A percentile compares a stretch with the other conserved stretches of the same genome.
Evolutionary conservation across 2,329 filamentous ascomycete species (phyloP).

Genomic region (Teratosphaeria viscida): DNA sequence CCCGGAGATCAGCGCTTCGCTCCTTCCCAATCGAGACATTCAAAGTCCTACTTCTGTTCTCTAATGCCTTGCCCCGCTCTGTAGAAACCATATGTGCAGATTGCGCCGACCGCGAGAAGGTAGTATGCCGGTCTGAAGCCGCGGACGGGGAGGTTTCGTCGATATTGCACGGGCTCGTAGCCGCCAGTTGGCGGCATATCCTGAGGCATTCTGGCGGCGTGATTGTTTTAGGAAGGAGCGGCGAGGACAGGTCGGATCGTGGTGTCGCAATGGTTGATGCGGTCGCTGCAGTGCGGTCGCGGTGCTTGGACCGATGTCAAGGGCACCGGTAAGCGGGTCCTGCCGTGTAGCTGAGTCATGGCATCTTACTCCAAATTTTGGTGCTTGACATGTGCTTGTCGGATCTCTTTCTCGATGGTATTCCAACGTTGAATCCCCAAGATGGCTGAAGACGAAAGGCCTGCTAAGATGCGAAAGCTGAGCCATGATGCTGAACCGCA

Average conservation of each 20-base stretch:
- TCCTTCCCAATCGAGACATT: neutral
- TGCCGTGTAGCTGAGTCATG: neutral
- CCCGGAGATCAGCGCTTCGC: neutral
- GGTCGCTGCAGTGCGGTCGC: neutral
- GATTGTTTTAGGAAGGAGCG: neutral
- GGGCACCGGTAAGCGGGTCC: neutral
- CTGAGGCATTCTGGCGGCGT: constrained; percentile 63
- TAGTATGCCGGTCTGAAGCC: constrained; percentile 79
- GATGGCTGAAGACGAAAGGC: constrained; percentile 49
- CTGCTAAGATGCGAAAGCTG: constrained; percentile 45
- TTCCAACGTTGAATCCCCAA: constrained; percentile 1
- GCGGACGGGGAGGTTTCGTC: constrained; percentile 85
- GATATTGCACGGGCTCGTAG: constrained; percentile 95
- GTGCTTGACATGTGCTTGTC: neutral
- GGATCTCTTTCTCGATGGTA: neutral
- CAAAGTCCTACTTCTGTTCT: constrained; percentile 68
- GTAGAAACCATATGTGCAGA: constrained; percentile 90
- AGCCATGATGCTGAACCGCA: constrained; percentile 16
- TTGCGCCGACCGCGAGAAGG: constrained; percentile 61
- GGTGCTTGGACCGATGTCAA: neutral
- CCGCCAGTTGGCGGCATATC: constrained; percentile 93
- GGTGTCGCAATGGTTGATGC: neutral
- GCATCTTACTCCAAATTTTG: neutral
- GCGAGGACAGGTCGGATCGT: neutral
- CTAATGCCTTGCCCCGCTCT: constrained; percentile 70